phyloP scores from a whole-genome alignment of 345 rosid species.

The Reutealis trisperma region DNA sequence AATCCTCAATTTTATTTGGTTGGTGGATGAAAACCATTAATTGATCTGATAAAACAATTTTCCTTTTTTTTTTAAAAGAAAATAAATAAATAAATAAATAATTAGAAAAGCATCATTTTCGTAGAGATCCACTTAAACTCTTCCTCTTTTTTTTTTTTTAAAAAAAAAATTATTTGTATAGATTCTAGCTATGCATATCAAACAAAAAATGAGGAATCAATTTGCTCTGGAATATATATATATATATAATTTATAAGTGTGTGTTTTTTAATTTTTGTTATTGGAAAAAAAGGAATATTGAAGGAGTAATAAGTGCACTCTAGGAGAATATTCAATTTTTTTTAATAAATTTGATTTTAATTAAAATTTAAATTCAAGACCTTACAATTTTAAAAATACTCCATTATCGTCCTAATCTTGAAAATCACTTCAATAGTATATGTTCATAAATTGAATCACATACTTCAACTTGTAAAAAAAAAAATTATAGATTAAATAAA shows the following conservation, averaged over 20 bases:
- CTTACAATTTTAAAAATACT: too few relatives aligned
- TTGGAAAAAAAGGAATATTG: slow-evolving; percentile 36
- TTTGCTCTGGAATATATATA: slow-evolving; percentile 19
- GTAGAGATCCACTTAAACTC: slow-evolving; percentile 11
- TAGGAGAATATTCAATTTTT: neutral
- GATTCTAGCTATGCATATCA: neutral
- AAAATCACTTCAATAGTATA: too few relatives aligned
- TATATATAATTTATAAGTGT: neutral
- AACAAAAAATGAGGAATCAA: slow-evolving; percentile 22
- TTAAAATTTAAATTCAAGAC: too few relatives aligned
- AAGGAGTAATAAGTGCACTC: neutral
- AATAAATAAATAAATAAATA: slow-evolving; percentile 6
- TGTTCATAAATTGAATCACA: too few relatives aligned
- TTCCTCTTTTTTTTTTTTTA: neutral
- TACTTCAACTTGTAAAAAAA: too few relatives aligned
- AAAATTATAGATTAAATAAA: too few relatives aligned
- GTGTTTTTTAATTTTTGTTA: neutral
- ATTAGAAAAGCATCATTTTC: slow-evolving; percentile 10
- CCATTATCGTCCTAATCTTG: too few relatives aligned
- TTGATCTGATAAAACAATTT: neutral
- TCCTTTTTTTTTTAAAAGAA: neutral
- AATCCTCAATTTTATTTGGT: slow-evolving; percentile 36
- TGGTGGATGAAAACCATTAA: slow-evolving; percentile 36
- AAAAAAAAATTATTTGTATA: neutral
- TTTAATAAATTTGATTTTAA: too few relatives aligned